phyloP scores from a whole-genome alignment of 192 early-diverging fungal genomes.

The Backusella mclennaniae region DNA sequence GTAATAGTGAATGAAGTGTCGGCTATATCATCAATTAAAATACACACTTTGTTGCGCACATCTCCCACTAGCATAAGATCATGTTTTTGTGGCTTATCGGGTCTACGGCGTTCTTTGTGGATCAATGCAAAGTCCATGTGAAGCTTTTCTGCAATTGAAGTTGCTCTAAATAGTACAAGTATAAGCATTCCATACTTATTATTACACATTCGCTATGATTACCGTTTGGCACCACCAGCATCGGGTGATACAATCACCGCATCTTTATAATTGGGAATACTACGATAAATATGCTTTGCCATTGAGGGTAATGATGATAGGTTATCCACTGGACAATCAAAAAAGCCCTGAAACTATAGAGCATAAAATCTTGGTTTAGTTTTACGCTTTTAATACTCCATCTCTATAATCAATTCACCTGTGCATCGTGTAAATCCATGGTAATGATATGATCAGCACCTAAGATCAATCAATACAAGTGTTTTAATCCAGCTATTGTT shows the following conservation, averaged over 20 bases:
- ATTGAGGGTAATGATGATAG: conserved; percentile 86
- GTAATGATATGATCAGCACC: conserved; percentile 95
- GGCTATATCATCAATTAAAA: conserved; percentile 95
- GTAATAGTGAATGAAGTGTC: conserved; percentile 91
- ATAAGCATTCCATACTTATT: neutral
- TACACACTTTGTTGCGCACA: conserved; percentile 78
- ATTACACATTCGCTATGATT: conserved; percentile 6
- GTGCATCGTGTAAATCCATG: conserved; percentile 96
- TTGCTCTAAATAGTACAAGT: conserved; percentile 45
- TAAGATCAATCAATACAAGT: conserved; percentile 12
- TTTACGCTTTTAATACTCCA: no score
- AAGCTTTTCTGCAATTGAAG: conserved; percentile 90
- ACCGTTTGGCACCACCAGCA: conserved; percentile 97
- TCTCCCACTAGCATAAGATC: conserved; percentile 95
- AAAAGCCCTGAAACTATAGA: conserved; percentile 80
- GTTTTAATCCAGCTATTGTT: neutral
- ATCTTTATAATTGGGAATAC: conserved; percentile 80
- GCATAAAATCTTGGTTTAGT: neutral
- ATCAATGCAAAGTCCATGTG: conserved; percentile 95
- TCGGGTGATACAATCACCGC: conserved; percentile 96
- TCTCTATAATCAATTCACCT: conserved; percentile 32
- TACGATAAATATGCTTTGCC: conserved; percentile 84
- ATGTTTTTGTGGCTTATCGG: conserved; percentile 57
- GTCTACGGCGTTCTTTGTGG: conserved; percentile 85
- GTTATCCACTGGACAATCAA: conserved; percentile 92